phyloP scores from a whole-genome alignment of 768 basidiomycete genomes.

The Collybiopsis luxurians region DNA sequence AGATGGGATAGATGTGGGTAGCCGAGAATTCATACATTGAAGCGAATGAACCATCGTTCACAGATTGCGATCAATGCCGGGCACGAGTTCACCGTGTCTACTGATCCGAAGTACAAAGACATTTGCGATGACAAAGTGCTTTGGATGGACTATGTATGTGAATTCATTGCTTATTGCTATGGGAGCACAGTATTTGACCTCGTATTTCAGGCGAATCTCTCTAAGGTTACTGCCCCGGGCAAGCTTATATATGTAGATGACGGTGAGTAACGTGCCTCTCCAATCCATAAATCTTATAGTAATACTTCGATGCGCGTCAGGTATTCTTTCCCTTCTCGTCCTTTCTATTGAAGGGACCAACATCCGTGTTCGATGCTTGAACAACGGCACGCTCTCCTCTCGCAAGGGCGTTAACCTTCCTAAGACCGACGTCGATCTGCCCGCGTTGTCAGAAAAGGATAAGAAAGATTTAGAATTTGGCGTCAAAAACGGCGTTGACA shows the following conservation, averaged over 20 bases:
- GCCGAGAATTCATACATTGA: conserved; percentile 4
- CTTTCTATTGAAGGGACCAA: conserved; percentile 80
- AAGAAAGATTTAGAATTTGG: conserved; percentile 93
- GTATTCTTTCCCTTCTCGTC: conserved; percentile 91
- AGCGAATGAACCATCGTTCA: too few species aligned
- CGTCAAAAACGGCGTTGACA: conserved; percentile 97
- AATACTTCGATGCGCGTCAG: conserved; percentile 34
- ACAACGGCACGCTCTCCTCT: conserved; percentile 90
- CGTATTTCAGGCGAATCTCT: conserved; percentile 68
- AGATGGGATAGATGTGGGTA: conserved; percentile 79
- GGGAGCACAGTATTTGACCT: not conserved
- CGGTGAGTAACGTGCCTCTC: conserved; percentile 54
- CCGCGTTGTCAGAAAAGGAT: conserved; percentile 97
- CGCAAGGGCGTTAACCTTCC: conserved; percentile 99
- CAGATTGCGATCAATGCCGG: conserved; percentile 85
- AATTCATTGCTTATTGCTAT: conserved; percentile 2
- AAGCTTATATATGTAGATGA: conserved; percentile 98
- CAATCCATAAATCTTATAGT: too few species aligned
- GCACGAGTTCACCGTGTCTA: conserved; percentile 90
- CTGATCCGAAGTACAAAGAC: conserved; percentile 78
- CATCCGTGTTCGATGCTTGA: conserved; percentile 82
- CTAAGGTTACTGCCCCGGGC: conserved; percentile 95
- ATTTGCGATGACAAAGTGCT: conserved; percentile 79
- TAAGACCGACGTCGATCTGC: conserved; percentile 96
- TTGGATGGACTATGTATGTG: conserved; percentile 90